phyloP scores from a whole-genome alignment of 257 asterid species.

The Rehmannia glutinosa region DNA sequence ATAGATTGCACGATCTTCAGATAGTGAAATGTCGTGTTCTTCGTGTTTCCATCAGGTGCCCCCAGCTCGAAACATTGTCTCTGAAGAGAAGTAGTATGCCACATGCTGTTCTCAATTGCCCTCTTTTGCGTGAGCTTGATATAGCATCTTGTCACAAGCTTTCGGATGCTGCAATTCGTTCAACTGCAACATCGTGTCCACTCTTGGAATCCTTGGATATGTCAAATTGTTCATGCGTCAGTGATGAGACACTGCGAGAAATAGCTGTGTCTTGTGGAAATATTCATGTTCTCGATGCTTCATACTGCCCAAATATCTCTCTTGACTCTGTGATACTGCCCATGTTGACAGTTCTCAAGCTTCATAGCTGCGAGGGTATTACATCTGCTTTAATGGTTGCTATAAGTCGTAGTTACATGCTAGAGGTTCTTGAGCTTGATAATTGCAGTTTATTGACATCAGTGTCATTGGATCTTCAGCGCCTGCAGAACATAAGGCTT shows the following conservation, averaged over 20 bases:
- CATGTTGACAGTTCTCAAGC: conserved; percentile 72
- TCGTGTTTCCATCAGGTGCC: conserved; percentile 73
- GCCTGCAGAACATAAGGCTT: conserved; percentile 52
- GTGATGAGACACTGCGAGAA: conserved; percentile 65
- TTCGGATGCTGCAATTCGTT: conserved; percentile 68
- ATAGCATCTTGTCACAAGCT: conserved; percentile 81
- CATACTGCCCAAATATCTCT: conserved; percentile 72
- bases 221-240: conserved; percentile 69
- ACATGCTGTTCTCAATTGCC: conserved; percentile 60
- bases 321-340: conserved; percentile 65
- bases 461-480: conserved; percentile 61
- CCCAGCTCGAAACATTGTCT: conserved; percentile 62
- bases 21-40: conserved; percentile 64
- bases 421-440: conserved; percentile 80
- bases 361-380: conserved; percentile 79
- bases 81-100: conserved; percentile 82
- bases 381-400: conserved; percentile 74
- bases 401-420: conserved; percentile 37
- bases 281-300: conserved; percentile 60
- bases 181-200: conserved; percentile 67
- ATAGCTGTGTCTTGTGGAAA: conserved; percentile 48
- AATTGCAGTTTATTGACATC: conserved; percentile 60
- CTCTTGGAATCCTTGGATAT: conserved; percentile 74
- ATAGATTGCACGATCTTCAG: conserved; percentile 51
- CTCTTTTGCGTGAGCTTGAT: conserved; percentile 67